phyloP scores from a whole-genome alignment of 257 asterid genomes.

The Nicotiana knightiana region DNA sequence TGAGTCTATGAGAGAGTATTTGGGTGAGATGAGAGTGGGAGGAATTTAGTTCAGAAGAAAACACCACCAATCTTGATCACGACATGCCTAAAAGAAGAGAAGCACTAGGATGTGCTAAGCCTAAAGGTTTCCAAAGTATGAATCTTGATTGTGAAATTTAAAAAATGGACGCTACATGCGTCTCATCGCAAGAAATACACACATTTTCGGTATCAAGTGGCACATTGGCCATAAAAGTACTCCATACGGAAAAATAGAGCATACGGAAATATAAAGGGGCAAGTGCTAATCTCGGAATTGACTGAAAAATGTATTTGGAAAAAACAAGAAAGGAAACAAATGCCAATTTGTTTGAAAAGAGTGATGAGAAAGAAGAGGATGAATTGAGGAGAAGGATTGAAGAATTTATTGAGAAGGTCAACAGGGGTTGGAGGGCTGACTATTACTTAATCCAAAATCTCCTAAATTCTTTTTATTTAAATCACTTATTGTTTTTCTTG shows the following conservation, averaged over 20 bases:
- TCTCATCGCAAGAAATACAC: background rate
- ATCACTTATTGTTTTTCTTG: too few species aligned
- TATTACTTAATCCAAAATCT: too few species aligned
- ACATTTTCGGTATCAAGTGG: background rate
- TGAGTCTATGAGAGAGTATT: too few species aligned
- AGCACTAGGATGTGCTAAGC: background rate
- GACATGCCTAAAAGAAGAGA: background rate
- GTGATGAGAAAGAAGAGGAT: slow-evolving; percentile 23
- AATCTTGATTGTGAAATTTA: background rate
- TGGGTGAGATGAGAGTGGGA: too few species aligned
- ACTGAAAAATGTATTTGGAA: background rate
- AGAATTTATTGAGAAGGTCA: slow-evolving; percentile 34
- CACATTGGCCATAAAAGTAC: background rate
- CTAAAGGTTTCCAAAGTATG: background rate
- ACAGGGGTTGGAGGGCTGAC: slow-evolving; percentile 25
- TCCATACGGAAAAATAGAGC: background rate
- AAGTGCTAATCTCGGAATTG: background rate
- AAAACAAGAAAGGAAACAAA: slow-evolving; percentile 10
- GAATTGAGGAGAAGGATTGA: slow-evolving; percentile 33
- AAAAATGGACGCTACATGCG: background rate
- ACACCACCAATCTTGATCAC: slow-evolving; percentile 5
- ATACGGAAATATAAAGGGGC: accelerated
- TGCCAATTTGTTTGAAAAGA: background rate
- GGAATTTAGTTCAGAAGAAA: background rate
- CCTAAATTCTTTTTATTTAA: too few species aligned